Base-by-base conservation (phyloP, 192 early-diverging fungal genomes). In the Coemansia pectinata region DNA sequence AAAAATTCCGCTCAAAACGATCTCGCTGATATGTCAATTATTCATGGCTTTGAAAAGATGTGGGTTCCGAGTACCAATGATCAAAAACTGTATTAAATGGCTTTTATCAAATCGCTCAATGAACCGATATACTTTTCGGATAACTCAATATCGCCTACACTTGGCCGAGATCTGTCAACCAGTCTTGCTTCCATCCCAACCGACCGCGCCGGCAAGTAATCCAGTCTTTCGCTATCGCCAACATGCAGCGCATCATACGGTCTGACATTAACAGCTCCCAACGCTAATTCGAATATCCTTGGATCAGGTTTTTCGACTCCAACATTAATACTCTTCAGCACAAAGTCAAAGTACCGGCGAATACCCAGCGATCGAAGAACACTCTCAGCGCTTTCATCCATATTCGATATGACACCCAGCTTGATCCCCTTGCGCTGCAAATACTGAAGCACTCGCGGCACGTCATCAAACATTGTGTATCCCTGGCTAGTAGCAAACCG, bases 381-480 rank as follows among this genome's bases (percentile, higher is more conserved):
- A 57, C 53, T 59, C 73, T 88, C 85, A 12, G 78, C 72, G 27
- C 81, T 66, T 34, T 90, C 89, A 39, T 90, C 89, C 62, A 85
- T 87, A 63, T 90, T 90, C 58, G 86, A 85, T 19, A 90, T 76
- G 7, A 90, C 81, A 2, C 89, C 89, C 38, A 87, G 63, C 34
- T 74, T 85, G 29, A 90, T 70, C 0, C 83, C 85, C 17, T 72
- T 73, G 9, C 70, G 65, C 19, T 76, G 69, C 47, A 90, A 57
- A 65, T 86, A 76, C 47, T 69, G 59, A 12, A 90, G 70, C 10
- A 87, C 73, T 17, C 52, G 38, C 9, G 76, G 65, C 19, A 87
- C 86, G 29, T 90, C 89, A 5, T 72, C 72, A 62, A 78, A 90
- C 67, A 90, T 69, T 2, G 60, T 65, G 72, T 90, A 90, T 10